Base-by-base conservation (phyloP, 352 stramenopile species). In the Halophytophthora batemanensis region DNA sequence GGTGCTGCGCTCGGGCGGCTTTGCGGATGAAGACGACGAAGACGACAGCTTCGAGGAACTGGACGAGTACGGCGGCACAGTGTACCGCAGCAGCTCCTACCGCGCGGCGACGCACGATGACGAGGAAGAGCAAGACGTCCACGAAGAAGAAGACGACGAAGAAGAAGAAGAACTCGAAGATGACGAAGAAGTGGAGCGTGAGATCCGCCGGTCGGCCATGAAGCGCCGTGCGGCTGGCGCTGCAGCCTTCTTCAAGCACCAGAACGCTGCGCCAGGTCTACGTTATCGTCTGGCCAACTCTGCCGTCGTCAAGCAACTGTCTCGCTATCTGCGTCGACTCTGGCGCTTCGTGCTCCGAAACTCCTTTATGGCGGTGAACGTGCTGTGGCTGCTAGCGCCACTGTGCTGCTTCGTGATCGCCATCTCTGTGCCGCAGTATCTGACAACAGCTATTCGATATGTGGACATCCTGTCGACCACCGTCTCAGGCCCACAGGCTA, bases 321-420 rank as follows among this genome's bases (percentile, higher is more conserved):
- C 59, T 7, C 68, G 59, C 3, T 59, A 47, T 18, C 18, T 75
- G 21, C 60, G 65, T 2, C 61, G 64, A 25, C 52, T 85, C 36
- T 88, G 70, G 74, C 67, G 67, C 42, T 71, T 73, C 14, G 29
- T 84, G 5, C 49, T 84, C 18, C 79, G 73, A 46, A 84, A 90
- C 28, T 84, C 74, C 29, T 87, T 90, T 59, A 82, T 87, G 73
- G 76, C 74, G 0, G 62, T 77, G 48, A 91, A 91, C 44, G 71
- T 89, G 17, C 19, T 89, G 37, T 91, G 80, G 80, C 71, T 91
- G 8, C 59, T 91, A 3, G 65, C 77, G 13, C 80, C 80, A 13
- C 56, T 91, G 3, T 82, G 65, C 29, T 91, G 80, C 45, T 91
- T 88, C 45, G 48, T 75, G 5, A 66, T 91, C 49, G 80, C 80